Evolutionary conservation across 2,329 filamentous ascomycete genomes (phyloP).

Genomic region (Stachybotrys chartarum): DNA sequence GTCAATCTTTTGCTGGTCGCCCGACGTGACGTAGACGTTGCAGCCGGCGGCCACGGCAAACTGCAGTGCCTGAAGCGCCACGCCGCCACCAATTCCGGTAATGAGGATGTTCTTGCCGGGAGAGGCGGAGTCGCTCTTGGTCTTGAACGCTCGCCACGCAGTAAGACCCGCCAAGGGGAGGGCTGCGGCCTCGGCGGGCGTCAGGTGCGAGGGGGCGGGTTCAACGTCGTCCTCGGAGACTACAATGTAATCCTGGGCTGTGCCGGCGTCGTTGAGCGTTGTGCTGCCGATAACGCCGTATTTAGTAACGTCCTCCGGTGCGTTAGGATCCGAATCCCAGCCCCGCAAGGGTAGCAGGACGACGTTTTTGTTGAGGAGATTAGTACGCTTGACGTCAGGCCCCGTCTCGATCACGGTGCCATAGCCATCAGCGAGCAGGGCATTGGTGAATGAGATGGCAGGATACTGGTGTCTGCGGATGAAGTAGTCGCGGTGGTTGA

Average conservation of each 20-base stretch:
- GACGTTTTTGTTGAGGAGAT: slow-evolving; percentile 58
- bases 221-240: slow-evolving; percentile 70
- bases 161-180: slow-evolving; percentile 81
- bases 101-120: slow-evolving; percentile 70
- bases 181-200: slow-evolving; percentile 69
- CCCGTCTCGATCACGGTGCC: slow-evolving; percentile 66
- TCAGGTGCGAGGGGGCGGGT: slow-evolving; percentile 65
- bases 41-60: slow-evolving; percentile 71
- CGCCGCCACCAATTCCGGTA: slow-evolving; percentile 89
- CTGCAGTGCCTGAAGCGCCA: slow-evolving; percentile 73
- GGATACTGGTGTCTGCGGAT: slow-evolving; percentile 91
- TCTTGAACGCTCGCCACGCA: slow-evolving; percentile 78
- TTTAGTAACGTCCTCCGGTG: slow-evolving; percentile 56
- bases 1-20: slow-evolving; percentile 66
- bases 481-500: slow-evolving; percentile 95
- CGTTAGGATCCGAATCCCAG: slow-evolving; percentile 65
- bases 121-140: slow-evolving; percentile 61
- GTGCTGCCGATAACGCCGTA: slow-evolving; percentile 67
- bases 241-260: slow-evolving; percentile 64
- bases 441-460: slow-evolving; percentile 68
- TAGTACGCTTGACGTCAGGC: slow-evolving; percentile 26
- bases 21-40: slow-evolving; percentile 75
- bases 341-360: slow-evolving; percentile 71
- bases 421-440: slow-evolving; percentile 76
- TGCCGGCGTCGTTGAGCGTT: slow-evolving; percentile 53